A percentile compares a stretch with the other conserved stretches of the same genome.
Conservation (phyloP, 2,329 filamentous ascomycete genomes). For the Capronia coronata region DNA sequence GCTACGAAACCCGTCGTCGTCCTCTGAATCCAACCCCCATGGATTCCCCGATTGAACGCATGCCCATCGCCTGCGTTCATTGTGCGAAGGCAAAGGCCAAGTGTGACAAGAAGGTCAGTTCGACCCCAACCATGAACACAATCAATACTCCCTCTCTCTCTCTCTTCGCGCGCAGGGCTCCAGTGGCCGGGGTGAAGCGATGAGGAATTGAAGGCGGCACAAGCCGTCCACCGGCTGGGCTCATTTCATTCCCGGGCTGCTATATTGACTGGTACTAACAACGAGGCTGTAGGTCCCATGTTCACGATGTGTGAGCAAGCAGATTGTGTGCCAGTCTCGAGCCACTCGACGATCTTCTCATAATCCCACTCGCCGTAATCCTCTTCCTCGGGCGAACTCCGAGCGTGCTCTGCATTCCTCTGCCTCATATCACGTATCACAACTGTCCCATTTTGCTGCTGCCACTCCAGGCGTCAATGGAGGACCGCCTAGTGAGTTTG, state of each 20-base stretch:
- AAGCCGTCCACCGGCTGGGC: neutral
- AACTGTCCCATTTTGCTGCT: slow-evolving; percentile 23
- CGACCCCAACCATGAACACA: no score
- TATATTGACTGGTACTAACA: slow-evolving; percentile 8
- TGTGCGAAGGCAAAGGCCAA: slow-evolving; percentile 31
- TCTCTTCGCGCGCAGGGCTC: neutral
- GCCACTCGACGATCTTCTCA: slow-evolving; percentile 28
- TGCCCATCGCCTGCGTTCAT: slow-evolving; percentile 29
- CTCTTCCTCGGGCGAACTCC: slow-evolving; percentile 24
- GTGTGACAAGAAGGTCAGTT: slow-evolving; percentile 30
- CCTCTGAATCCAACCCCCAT: slow-evolving; percentile 5
- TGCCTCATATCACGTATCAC: slow-evolving; percentile 26
- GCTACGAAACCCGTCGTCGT: slow-evolving; percentile 2
- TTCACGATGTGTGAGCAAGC: slow-evolving; percentile 29
- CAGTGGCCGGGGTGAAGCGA: neutral
- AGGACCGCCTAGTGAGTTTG: slow-evolving; percentile 22
- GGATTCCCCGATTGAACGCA: slow-evolving; percentile 28
- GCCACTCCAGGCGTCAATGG: slow-evolving; percentile 20
- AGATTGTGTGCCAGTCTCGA: slow-evolving; percentile 28
- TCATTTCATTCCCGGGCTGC: neutral
- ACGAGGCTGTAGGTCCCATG: slow-evolving; percentile 26
- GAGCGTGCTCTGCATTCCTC: slow-evolving; percentile 26
- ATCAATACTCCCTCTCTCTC: no score
- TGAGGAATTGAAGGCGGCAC: neutral
- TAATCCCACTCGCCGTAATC: slow-evolving; percentile 25